phyloP scores from a whole-genome alignment of 2,329 filamentous ascomycete genomes.

The Fusarium metavorans region DNA sequence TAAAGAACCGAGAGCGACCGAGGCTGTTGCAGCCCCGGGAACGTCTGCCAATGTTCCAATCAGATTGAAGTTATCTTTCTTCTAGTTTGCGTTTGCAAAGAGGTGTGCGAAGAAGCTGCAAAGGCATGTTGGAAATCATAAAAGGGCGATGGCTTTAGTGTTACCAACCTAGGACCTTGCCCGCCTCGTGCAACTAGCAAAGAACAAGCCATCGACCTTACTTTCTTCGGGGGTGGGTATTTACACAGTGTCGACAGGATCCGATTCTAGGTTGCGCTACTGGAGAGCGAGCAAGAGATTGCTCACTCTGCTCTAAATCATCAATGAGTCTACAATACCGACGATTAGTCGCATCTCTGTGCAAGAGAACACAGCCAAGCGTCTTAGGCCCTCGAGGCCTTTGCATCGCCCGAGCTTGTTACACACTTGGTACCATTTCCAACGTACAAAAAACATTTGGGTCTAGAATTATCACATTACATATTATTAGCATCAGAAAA shows the following conservation, averaged over 20 bases:
- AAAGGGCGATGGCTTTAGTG: rapidly evolving
- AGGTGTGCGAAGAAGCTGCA: slow-evolving; percentile 21
- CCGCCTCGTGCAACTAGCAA: slow-evolving; percentile 12
- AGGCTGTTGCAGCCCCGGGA: not conserved
- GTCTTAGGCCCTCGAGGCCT: slow-evolving; percentile 10
- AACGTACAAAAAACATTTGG: slow-evolving; percentile 5
- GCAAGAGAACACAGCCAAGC: rapidly evolving
- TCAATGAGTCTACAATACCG: not conserved
- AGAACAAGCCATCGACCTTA: slow-evolving; percentile 16
- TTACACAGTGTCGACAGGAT: not conserved
- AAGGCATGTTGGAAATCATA: not conserved
- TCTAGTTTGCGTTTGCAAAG: slow-evolving; percentile 10
- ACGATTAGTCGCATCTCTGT: not conserved
- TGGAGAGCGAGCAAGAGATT: slow-evolving; percentile 2
- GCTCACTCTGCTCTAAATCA: slow-evolving; percentile 18
- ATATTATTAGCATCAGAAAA: not conserved
- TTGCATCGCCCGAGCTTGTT: not conserved
- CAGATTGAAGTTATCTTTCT: slow-evolving; percentile 16
- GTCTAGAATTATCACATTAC: slow-evolving; percentile 22
- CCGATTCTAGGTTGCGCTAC: not conserved
- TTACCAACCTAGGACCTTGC: slow-evolving; percentile 16
- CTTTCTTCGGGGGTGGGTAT: slow-evolving; percentile 17
- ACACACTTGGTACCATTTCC: slow-evolving; percentile 13
- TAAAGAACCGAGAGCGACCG: slow-evolving; percentile 1
- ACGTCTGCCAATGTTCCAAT: slow-evolving; percentile 15